These are phyloP conservation scores for Ustilago curta DNA, from an alignment of 1,284 basidiomycete species.

Conservation along the genomic window DNA sequence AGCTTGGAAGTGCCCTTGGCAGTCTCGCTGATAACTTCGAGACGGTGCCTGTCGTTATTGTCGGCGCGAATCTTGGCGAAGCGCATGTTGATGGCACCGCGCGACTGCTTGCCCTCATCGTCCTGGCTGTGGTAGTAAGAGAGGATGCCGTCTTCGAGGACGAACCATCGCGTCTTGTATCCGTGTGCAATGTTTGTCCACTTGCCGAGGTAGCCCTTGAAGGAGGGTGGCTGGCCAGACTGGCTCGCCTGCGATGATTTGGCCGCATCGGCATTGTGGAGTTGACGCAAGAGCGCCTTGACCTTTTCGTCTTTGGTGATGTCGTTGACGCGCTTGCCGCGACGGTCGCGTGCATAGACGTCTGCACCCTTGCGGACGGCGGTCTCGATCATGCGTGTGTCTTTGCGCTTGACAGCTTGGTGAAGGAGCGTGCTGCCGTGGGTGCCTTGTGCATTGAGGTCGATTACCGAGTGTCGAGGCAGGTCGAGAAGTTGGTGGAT, in stretches of 20 bases:
- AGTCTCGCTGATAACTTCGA: conserved; percentile 79
- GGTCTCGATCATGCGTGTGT: conserved; percentile 84
- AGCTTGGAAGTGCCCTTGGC: conserved; percentile 77
- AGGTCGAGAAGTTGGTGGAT: conserved; percentile 52
- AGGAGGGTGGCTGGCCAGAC: conserved; percentile 57
- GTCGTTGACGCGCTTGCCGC: conserved; percentile 82
- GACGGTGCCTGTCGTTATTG: conserved; percentile 76
- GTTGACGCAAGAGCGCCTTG: conserved; percentile 84
- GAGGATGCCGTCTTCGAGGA: conserved; percentile 84
- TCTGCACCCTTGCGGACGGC: conserved; percentile 87
- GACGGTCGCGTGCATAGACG: conserved; percentile 85
- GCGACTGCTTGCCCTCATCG: conserved; percentile 86
- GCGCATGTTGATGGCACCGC: conserved; percentile 90
- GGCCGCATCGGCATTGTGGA: conserved; percentile 62
- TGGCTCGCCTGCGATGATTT: conserved; percentile 71
- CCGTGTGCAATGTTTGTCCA: conserved; percentile 91
- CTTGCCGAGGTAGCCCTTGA: conserved; percentile 75
- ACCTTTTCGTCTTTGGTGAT: conserved; percentile 79
- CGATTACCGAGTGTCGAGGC: conserved; percentile 54
- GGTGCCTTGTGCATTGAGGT: conserved; percentile 56
- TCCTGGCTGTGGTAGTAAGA: conserved; percentile 86
- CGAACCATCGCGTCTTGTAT: conserved; percentile 93
- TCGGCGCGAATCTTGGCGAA: conserved; percentile 74
- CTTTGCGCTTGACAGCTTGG: conserved; percentile 85
- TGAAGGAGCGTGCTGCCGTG: conserved; percentile 79